A percentile compares a stretch with the other conserved stretches of the same genome.
Conservation (phyloP, 768 basidiomycete species). For the Boletellus emodensis region DNA sequence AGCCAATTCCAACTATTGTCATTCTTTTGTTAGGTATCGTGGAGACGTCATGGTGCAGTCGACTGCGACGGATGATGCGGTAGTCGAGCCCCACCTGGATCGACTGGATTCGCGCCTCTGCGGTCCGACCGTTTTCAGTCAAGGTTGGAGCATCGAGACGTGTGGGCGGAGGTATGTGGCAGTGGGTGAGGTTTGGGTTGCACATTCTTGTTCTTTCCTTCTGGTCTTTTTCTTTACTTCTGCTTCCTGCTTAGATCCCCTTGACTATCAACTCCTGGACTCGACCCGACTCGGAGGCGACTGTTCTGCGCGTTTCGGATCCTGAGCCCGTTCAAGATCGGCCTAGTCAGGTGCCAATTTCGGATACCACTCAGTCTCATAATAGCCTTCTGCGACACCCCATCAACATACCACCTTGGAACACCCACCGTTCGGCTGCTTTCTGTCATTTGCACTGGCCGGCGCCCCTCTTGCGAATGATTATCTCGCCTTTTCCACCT, state of each 20-base stretch:
- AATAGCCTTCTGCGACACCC: neutral
- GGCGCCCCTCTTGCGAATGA: neutral
- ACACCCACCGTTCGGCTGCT: neutral
- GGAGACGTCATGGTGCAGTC: neutral
- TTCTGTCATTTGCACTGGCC: neutral
- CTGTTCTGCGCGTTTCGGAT: neutral
- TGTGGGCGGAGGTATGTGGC: neutral
- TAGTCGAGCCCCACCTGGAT: neutral
- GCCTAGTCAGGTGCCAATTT: neutral
- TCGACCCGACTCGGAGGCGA: neutral
- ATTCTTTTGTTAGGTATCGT: slow-evolving; percentile 11
- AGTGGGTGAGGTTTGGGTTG: neutral
- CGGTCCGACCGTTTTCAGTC: neutral
- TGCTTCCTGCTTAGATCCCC: neutral
- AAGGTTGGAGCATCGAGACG: neutral
- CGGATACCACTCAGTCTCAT: neutral
- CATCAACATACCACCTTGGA: neutral
- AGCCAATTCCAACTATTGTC: slow-evolving; percentile 16
- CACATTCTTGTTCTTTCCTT: neutral
- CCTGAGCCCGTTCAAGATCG: neutral
- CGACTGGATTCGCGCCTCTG: neutral
- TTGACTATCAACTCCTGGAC: neutral
- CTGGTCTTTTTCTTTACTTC: neutral
- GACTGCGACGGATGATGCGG: neutral
- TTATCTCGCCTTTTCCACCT: neutral